Evolutionary conservation across 2,329 filamentous ascomycete species (phyloP).

Genomic region (Trichoderma polysporum): DNA sequence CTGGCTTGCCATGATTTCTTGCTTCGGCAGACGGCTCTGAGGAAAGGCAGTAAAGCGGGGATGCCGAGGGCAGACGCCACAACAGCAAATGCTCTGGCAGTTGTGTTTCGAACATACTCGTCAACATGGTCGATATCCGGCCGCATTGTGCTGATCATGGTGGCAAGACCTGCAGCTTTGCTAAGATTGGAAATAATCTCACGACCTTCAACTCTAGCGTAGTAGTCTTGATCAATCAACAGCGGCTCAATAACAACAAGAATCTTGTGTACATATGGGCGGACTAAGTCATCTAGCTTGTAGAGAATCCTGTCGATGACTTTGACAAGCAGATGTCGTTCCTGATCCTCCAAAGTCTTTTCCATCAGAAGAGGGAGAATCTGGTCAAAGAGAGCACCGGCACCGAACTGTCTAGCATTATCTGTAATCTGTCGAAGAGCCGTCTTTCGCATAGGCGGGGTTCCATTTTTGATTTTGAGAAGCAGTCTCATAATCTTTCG

Average conservation of each 20-base stretch:
- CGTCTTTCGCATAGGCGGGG: slow-evolving; percentile 97
- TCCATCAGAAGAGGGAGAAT: slow-evolving; percentile 97
- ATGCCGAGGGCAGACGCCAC: slow-evolving; percentile 96
- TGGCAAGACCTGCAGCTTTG: slow-evolving; percentile 93
- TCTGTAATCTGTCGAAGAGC: slow-evolving; percentile 95
- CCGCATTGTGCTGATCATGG: slow-evolving; percentile 99
- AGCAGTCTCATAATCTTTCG: slow-evolving; percentile 97
- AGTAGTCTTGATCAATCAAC: slow-evolving; percentile 99
- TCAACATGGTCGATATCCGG: slow-evolving; percentile 98
- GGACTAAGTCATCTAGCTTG: slow-evolving; percentile 94
- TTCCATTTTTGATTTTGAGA: slow-evolving; percentile 98
- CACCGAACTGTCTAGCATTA: slow-evolving; percentile 94
- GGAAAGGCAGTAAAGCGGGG: slow-evolving; percentile 88
- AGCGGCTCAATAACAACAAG: slow-evolving; percentile 98
- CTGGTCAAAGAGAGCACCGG: slow-evolving; percentile 92
- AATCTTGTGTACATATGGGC: slow-evolving; percentile 97
- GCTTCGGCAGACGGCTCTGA: slow-evolving; percentile 92
- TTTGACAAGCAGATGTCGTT: slow-evolving; percentile 96
- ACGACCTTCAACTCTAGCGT: slow-evolving; percentile 94
- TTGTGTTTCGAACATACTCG: slow-evolving; percentile 97
- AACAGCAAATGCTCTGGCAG: slow-evolving; percentile 92
- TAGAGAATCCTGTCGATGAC: slow-evolving; percentile 98
- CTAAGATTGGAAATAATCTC: slow-evolving; percentile 98
- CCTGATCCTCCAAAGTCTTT: slow-evolving; percentile 95
- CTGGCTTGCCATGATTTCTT: slow-evolving; percentile 99